Evolutionary conservation across 768 basidiomycete species (phyloP).

Genomic region (Ephemerocybe angulata): DNA sequence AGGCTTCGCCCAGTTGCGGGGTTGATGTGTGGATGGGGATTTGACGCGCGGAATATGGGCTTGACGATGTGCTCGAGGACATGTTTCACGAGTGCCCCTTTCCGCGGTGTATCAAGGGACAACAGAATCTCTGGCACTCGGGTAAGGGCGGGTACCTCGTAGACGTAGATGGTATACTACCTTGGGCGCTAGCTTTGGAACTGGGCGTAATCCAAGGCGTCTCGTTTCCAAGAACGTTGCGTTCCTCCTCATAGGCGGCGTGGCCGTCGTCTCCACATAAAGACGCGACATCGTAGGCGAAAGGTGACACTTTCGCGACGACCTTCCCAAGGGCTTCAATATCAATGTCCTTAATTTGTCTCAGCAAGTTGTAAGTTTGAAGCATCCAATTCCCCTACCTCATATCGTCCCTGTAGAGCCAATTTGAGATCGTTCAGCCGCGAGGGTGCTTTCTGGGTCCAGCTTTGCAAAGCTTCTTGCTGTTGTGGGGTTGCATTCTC

Average conservation of each 20-base stretch:
- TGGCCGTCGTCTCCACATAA: background rate
- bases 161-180: constrained; percentile 27
- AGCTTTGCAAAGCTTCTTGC: background rate
- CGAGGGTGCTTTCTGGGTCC: background rate
- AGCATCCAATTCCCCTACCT: background rate
- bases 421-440: background rate
- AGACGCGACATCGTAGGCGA: background rate
- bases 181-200: constrained; percentile 32
- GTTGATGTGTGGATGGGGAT: constrained; percentile 68
- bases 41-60: constrained; percentile 54
- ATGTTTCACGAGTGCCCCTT: constrained; percentile 26
- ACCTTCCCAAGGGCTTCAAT: background rate
- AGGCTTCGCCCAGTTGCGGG: constrained; percentile 39
- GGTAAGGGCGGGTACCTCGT: background rate
- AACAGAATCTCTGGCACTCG: constrained; percentile 12
- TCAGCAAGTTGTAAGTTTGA: background rate
- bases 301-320: background rate
- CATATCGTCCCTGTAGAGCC: background rate
- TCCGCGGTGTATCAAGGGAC: constrained; percentile 27
- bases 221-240: constrained; percentile 1
- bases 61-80: constrained; percentile 56
- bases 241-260: constrained; percentile 3
- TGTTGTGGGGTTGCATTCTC: background rate
- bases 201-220: constrained; percentile 27
- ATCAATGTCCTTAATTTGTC: background rate